Conservation (phyloP, 2,329 filamentous ascomycete genomes). For the Fusarium dlaminii region DNA sequence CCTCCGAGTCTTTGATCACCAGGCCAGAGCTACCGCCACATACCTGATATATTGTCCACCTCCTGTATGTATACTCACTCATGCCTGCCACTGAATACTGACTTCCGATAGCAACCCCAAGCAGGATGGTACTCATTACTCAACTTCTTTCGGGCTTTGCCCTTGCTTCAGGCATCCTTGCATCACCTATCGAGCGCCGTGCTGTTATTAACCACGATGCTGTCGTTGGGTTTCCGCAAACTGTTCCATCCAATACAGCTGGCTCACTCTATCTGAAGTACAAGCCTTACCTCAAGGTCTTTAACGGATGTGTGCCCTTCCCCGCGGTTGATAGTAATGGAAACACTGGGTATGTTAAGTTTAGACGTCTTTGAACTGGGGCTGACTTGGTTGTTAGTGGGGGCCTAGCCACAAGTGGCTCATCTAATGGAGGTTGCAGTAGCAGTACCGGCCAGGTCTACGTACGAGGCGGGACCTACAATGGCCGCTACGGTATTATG, state of each 20-base stretch:
- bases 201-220: slow-evolving; percentile 45
- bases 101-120: neutral
- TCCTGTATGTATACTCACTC: neutral
- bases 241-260: slow-evolving; percentile 42
- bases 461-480: slow-evolving; percentile 46
- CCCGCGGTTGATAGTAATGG: slow-evolving; percentile 67
- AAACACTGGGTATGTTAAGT: slow-evolving; percentile 53
- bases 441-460: slow-evolving; percentile 52
- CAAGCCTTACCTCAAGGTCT: slow-evolving; percentile 54
- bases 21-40: neutral
- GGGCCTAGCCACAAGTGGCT: slow-evolving; percentile 48
- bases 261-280: slow-evolving; percentile 47
- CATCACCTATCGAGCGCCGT: slow-evolving; percentile 41
- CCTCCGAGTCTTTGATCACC: neutral
- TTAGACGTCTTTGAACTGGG: neutral
- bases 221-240: slow-evolving; percentile 47
- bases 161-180: slow-evolving; percentile 32
- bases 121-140: slow-evolving; percentile 33
- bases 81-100: neutral
- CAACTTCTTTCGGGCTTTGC: slow-evolving; percentile 34
- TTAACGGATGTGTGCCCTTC: slow-evolving; percentile 70
- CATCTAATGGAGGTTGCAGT: slow-evolving; percentile 46
- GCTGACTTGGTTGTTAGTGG: slow-evolving; percentile 38
- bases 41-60: neutral
- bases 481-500: slow-evolving; percentile 52